Conservation (phyloP, 352 stramenopile genomes). For the Thalassiosira gravida region DNA sequence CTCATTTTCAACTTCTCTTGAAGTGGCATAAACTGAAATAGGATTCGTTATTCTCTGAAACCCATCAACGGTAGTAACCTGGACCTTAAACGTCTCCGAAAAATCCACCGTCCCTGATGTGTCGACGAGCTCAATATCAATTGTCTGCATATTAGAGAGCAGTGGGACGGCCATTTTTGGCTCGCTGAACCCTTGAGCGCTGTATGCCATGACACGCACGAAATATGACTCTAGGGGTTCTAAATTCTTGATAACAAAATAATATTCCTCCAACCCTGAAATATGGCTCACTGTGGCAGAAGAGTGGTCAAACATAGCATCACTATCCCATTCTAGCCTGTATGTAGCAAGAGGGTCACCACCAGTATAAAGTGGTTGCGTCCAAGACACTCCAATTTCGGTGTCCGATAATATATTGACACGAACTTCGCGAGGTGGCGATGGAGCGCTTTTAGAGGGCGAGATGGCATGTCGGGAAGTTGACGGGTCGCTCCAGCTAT, state of each 20-base stretch:
- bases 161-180: slow-evolving; percentile 71
- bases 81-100: slow-evolving; percentile 36
- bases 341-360: slow-evolving; percentile 89
- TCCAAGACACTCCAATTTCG: slow-evolving; percentile 89
- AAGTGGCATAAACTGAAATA: slow-evolving; percentile 51
- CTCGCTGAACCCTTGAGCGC: slow-evolving; percentile 87
- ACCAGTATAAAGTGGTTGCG: slow-evolving; percentile 87
- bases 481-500: slow-evolving; percentile 46
- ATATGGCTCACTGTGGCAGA: slow-evolving; percentile 41
- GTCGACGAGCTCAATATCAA: slow-evolving; percentile 32
- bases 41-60: slow-evolving; percentile 25
- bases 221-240: slow-evolving; percentile 89
- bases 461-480: slow-evolving; percentile 39
- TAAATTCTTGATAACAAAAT: slow-evolving; percentile 86
- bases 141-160: slow-evolving; percentile 35
- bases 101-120: slow-evolving; percentile 36
- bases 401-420: slow-evolving; percentile 69
- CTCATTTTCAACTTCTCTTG: slow-evolving; percentile 49
- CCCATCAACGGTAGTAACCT: slow-evolving; percentile 16
- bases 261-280: slow-evolving; percentile 24
- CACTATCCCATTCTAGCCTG: slow-evolving; percentile 89
- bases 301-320: slow-evolving; percentile 84
- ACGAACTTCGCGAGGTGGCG: slow-evolving; percentile 59
- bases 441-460: slow-evolving; percentile 50
- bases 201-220: slow-evolving; percentile 89